Conservation (phyloP, 2,329 filamentous ascomycete genomes). For the Colletotrichum viniferum region DNA sequence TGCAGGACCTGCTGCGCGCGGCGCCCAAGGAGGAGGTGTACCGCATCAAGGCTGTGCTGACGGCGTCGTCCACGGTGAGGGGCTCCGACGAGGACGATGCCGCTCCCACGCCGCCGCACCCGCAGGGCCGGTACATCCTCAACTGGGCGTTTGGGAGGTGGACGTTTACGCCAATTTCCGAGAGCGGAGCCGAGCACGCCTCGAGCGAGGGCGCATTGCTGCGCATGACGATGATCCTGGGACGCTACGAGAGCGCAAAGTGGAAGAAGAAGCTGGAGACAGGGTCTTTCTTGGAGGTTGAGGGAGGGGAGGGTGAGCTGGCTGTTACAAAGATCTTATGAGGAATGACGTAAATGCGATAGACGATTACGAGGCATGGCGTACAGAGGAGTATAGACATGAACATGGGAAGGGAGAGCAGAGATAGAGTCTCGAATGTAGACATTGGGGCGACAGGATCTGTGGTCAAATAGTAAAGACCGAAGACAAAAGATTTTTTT, state of each 20-base stretch:
- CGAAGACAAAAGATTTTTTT: background rate
- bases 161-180: conserved; percentile 74
- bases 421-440: background rate
- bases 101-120: conserved; percentile 30
- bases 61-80: conserved; percentile 48
- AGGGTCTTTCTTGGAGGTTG: conserved; percentile 57
- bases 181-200: conserved; percentile 51
- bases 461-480: background rate
- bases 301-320: conserved; percentile 51
- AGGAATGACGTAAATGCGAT: background rate
- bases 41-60: conserved; percentile 80
- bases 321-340: conserved; percentile 56
- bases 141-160: conserved; percentile 99
- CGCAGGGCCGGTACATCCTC: conserved; percentile 73
- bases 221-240: conserved; percentile 78
- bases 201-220: conserved; percentile 61
- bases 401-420: background rate
- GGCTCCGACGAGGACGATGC: conserved; percentile 56
- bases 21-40: conserved; percentile 95
- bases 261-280: conserved; percentile 77
- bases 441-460: background rate
- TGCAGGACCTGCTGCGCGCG: conserved; percentile 69
- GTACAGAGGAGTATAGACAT: background rate
- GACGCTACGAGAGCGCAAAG: conserved; percentile 73
- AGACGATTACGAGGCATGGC: background rate